Evolutionary conservation across 2,329 filamentous ascomycete genomes (phyloP), one percentile per base, ranked within the genome.

Genomic region (Fusarium nurragi): DNA sequence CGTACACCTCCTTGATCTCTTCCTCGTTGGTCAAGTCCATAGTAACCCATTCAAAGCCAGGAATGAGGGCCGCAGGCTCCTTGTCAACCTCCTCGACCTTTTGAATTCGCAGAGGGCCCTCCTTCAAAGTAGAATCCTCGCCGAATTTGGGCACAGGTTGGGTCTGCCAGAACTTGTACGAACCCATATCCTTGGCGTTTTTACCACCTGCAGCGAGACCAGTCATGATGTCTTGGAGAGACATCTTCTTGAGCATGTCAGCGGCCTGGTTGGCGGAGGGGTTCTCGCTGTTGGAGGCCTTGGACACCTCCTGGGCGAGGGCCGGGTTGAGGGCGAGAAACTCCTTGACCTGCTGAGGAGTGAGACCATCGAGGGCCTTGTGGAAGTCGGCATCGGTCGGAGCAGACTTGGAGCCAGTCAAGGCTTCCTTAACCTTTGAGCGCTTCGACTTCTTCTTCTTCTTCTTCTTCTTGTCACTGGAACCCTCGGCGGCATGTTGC

Each of bases 101-200:
- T 72, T 94, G 91, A 18, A 89, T 80, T 79, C 90, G 91, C 75
- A 99, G 91, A 0, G 94, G 93, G 0, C 95, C 95, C 72, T 98
- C 94, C 64, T 88, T 82, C 45, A 88, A 80, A 44, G 82, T 79
- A 14, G 73, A 70, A 58, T 82, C 77, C 76, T 89, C 81, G 71
- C 86, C 89, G 74, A 98, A 97, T 73, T 89, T 90, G 47, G 92
- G 91, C 58, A 99, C 95, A 1, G 95, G 95, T 78, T 99, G 95
- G 43, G 95, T 99, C 77, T 93, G 89, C 95, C 95, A 99, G 81
- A 99, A 99, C 79, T 97, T 97, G 84, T 98, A 97, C 57, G 90
- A 92, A 8, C 90, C 93, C 93, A 97, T 97, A 75, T 97, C 94
- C 81, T 97, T 97, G 71, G 88, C 89, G 73, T 97, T 97, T 84